A percentile compares a stretch with the other conserved stretches of the same genome.
These are phyloP conservation scores for Cryptosporidium tyzzeri DNA, from an alignment of 169 alveolate species.

Conservation along the genomic window DNA sequence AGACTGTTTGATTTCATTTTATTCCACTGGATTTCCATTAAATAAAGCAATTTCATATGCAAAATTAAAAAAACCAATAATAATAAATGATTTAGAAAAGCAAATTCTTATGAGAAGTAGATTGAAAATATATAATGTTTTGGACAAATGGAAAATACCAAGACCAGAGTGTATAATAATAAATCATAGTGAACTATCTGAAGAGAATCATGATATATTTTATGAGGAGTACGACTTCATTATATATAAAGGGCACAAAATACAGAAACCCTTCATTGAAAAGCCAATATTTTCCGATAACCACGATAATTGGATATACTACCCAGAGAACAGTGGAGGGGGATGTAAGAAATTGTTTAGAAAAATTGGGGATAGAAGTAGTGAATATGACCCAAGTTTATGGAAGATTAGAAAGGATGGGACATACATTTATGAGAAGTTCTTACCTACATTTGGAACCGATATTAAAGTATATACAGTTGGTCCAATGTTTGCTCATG, in stretches of 20 bases:
- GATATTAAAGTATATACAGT: slow-evolving; percentile 98
- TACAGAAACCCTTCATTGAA: slow-evolving; percentile 96
- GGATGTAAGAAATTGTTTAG: slow-evolving; percentile 90
- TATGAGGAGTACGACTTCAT: slow-evolving; percentile 94
- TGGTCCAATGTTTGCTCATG: slow-evolving; percentile 97
- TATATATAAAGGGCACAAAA: slow-evolving; percentile 88
- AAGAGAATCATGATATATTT: slow-evolving; percentile 83
- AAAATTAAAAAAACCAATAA: slow-evolving; percentile 82
- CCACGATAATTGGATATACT: slow-evolving; percentile 96
- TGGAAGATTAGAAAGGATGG: slow-evolving; percentile 90
- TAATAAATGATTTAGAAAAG: slow-evolving; percentile 76
- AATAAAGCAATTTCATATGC: slow-evolving; percentile 87
- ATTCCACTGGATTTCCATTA: slow-evolving; percentile 91
- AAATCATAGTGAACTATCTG: slow-evolving; percentile 85
- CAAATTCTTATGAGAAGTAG: slow-evolving; percentile 84
- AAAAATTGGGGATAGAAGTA: slow-evolving; percentile 87
- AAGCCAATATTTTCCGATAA: slow-evolving; percentile 97
- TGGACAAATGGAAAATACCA: slow-evolving; percentile 87
- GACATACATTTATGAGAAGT: slow-evolving; percentile 93
- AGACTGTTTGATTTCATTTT: slow-evolving; percentile 92
- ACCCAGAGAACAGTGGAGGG: slow-evolving; percentile 94
- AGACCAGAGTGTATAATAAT: slow-evolving; percentile 89
- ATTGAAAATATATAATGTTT: slow-evolving; percentile 83
- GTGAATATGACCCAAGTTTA: slow-evolving; percentile 74
- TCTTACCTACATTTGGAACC: slow-evolving; percentile 96